Conservation (phyloP, 1,139 yeast species). For the Entelexis sorbosivorans region DNA sequence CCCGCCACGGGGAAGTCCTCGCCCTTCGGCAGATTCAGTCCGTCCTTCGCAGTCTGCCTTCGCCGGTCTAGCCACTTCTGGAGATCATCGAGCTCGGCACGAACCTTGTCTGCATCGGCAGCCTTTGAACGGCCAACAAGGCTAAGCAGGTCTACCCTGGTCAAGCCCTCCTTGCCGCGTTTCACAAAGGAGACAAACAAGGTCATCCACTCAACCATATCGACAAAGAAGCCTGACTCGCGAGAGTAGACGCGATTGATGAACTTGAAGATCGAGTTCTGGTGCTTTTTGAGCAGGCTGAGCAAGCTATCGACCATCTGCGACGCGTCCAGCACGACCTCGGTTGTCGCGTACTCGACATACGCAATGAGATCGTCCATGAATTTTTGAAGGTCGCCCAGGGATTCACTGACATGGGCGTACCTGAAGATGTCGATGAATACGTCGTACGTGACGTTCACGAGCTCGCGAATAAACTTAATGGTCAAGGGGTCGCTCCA, state of each 20-base stretch:
- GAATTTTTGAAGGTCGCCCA: conserved; percentile 61
- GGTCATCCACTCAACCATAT: conserved; percentile 62
- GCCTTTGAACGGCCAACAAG: conserved; percentile 33
- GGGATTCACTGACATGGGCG: conserved; percentile 65
- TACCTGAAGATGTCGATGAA: conserved; percentile 62
- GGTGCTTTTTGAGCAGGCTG: conserved; percentile 56
- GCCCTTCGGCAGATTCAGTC: conserved; percentile 8
- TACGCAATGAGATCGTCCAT: conserved; percentile 56
- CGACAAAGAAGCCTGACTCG: conserved; percentile 65
- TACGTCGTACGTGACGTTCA: conserved; percentile 76
- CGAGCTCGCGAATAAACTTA: conserved; percentile 54
- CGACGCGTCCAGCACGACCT: conserved; percentile 35
- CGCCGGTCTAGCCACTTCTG: conserved; percentile 38
- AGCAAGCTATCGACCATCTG: conserved; percentile 56
- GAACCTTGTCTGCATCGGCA: conserved; percentile 34
- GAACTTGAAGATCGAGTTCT: conserved; percentile 58
- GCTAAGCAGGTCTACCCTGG: conserved; percentile 29
- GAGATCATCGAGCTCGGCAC: conserved; percentile 37
- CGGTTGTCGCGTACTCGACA: conserved; percentile 40
- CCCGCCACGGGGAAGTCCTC: conserved; percentile 27
- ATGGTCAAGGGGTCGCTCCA: conserved; percentile 82
- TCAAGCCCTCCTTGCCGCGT: conserved; percentile 34
- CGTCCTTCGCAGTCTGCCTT: conserved; percentile 23
- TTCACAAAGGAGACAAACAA: conserved; percentile 51
- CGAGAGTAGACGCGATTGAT: conserved; percentile 64